phyloP scores from a whole-genome alignment of 805 yeast genomes.

The Ogataea nonfermentans region DNA sequence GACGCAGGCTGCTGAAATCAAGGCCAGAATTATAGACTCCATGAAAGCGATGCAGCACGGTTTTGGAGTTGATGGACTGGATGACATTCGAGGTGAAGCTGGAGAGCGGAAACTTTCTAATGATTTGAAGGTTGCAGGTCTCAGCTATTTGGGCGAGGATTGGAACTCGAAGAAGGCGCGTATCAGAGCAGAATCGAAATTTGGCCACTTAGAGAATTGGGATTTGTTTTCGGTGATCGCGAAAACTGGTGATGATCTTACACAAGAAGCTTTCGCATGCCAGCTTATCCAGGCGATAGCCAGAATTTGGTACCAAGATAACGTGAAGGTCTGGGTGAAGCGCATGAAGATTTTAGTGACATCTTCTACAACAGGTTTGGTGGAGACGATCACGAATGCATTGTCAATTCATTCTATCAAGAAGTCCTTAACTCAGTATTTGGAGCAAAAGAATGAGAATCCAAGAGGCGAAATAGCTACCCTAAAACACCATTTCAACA shows the following conservation, averaged over 20 bases:
- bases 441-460: constrained; percentile 64
- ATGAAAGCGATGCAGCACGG: constrained; percentile 77
- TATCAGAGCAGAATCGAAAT: constrained; percentile 73
- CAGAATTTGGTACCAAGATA: constrained; percentile 71
- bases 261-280: constrained; percentile 98
- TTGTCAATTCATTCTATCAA: constrained; percentile 92
- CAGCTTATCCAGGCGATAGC: constrained; percentile 88
- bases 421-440: constrained; percentile 79
- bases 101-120: constrained; percentile 92
- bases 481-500: constrained; percentile 72
- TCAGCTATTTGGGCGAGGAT: constrained; percentile 80
- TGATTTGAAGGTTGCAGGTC: constrained; percentile 83
- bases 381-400: constrained; percentile 95
- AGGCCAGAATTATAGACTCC: constrained; percentile 64
- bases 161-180: constrained; percentile 83
- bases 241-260: constrained; percentile 91
- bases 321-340: constrained; percentile 84
- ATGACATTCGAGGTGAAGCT: constrained; percentile 61
- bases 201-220: constrained; percentile 90
- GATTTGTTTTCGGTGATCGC: constrained; percentile 94
- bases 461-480: constrained; percentile 70
- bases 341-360: constrained; percentile 90
- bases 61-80: constrained; percentile 51
- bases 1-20: constrained; percentile 62
- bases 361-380: constrained; percentile 85